Evolutionary conservation across 208 protist species (phyloP).

Genomic region (Trypanosoma avium): DNA sequence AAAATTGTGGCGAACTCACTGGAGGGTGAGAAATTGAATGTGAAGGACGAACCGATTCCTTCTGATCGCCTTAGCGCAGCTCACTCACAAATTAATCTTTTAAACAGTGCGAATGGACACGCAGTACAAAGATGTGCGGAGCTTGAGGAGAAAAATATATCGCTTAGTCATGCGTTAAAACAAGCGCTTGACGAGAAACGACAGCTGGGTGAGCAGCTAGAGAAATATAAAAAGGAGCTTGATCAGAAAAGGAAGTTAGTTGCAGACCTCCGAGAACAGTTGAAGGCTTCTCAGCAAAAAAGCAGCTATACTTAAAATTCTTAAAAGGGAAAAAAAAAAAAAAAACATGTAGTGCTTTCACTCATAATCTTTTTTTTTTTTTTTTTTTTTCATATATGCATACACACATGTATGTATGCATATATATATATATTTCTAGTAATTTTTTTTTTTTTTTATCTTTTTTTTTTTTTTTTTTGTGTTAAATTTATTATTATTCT

Average conservation of each 20-base stretch:
- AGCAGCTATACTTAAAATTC: background rate
- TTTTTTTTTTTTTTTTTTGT: background rate
- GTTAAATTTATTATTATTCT: background rate
- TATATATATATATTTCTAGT: background rate
- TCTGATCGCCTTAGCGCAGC: constrained; percentile 39
- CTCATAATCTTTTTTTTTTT: constrained; percentile 13
- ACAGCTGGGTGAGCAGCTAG: constrained; percentile 31
- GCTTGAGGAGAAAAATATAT: constrained; percentile 51
- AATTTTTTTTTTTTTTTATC: background rate
- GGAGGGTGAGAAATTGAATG: background rate
- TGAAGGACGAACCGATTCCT: background rate
- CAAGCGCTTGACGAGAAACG: constrained; percentile 27
- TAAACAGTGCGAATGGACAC: constrained; percentile 47
- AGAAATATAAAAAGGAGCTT: constrained; percentile 28
- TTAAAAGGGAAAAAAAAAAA: constrained; percentile 13
- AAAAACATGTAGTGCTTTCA: constrained; percentile 14
- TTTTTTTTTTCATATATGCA: background rate
- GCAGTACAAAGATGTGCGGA: constrained; percentile 37
- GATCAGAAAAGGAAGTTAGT: constrained; percentile 50
- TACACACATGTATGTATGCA: constrained; percentile 7
- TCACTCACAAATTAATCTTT: constrained; percentile 64
- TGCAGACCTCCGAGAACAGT: constrained; percentile 36
- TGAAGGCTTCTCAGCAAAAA: constrained; percentile 1
- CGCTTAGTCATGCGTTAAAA: constrained; percentile 22
- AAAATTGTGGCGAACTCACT: constrained; percentile 5